These are phyloP conservation scores for Gigaspora rosea DNA, from an alignment of 192 early-diverging fungal species.

Conservation along the genomic window DNA sequence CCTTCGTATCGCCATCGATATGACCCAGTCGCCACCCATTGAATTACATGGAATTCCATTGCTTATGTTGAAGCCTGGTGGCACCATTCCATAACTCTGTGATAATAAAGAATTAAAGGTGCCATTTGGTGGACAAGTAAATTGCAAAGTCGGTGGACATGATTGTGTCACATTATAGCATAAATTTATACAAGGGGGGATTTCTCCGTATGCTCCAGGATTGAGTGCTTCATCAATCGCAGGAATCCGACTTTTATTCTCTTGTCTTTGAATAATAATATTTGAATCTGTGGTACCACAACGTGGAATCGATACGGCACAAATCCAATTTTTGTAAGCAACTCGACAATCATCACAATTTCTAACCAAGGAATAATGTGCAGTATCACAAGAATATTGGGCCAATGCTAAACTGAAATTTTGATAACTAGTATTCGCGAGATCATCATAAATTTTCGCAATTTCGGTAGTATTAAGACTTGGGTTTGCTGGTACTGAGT, in stretches of 20 bases:
- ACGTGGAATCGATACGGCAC: slow-evolving; percentile 55
- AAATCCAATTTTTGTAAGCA: slow-evolving; percentile 61
- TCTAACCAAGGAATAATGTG: slow-evolving; percentile 58
- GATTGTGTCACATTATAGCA: slow-evolving; percentile 60
- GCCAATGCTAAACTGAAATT: slow-evolving; percentile 50
- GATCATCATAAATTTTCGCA: slow-evolving; percentile 50
- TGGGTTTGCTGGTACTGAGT: slow-evolving; percentile 48
- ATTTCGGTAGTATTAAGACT: slow-evolving; percentile 33
- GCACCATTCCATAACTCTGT: slow-evolving; percentile 32
- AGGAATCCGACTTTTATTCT: slow-evolving; percentile 32
- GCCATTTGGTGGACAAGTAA: slow-evolving; percentile 52
- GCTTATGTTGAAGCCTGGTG: slow-evolving; percentile 4
- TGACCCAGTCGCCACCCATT: slow-evolving; percentile 30
- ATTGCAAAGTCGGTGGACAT: slow-evolving; percentile 57
- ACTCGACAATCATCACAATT: slow-evolving; percentile 55
- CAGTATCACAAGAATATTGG: slow-evolving; percentile 56
- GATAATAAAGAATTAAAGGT: slow-evolving; percentile 41
- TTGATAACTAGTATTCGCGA: slow-evolving; percentile 40
- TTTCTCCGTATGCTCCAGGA: slow-evolving; percentile 47
- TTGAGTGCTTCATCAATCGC: slow-evolving; percentile 33
- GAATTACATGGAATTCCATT: slow-evolving; percentile 38
- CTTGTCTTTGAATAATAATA: neutral
- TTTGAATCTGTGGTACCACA: slow-evolving; percentile 44
- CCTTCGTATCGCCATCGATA: neutral
- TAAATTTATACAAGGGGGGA: slow-evolving; percentile 59